These are phyloP conservation scores for Heterobasidion parviporum DNA, from an alignment of 1,284 basidiomycete species.

Conservation along the genomic window DNA sequence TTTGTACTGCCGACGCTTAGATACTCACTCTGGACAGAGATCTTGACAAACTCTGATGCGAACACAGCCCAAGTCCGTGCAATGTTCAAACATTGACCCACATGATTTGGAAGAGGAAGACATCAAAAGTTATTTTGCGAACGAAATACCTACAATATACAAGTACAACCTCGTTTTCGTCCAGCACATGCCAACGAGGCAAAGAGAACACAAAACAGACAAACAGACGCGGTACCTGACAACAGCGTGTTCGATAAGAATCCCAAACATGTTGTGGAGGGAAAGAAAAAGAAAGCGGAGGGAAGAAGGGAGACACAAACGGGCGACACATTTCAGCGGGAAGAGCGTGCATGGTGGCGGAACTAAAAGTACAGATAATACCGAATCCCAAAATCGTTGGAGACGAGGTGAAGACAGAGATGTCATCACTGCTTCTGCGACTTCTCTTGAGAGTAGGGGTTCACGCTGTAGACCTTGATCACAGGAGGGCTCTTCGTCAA, in stretches of 20 bases:
- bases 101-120: background rate
- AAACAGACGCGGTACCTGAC: background rate
- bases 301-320: background rate
- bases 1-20: too few relatives aligned
- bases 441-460: constrained; percentile 57
- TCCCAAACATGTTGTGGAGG: background rate
- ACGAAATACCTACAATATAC: constrained; percentile 6
- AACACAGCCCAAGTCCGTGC: background rate
- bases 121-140: constrained; percentile 6
- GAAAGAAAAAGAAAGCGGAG: background rate
- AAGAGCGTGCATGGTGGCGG: background rate
- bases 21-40: too few relatives aligned
- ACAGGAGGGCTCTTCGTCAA: constrained; percentile 91
- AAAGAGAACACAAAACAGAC: background rate
- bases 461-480: constrained; percentile 87
- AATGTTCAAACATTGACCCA: background rate
- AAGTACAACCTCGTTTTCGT: constrained; percentile 1
- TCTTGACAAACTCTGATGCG: too few relatives aligned
- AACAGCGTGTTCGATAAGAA: background rate
- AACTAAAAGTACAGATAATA: background rate
- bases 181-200: background rate
- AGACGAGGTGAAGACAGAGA: background rate
- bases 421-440: background rate
- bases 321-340: background rate
- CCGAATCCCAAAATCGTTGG: background rate